Conservation (phyloP, 2,329 filamentous ascomycete genomes). For the Lachnellula hyalina region DNA sequence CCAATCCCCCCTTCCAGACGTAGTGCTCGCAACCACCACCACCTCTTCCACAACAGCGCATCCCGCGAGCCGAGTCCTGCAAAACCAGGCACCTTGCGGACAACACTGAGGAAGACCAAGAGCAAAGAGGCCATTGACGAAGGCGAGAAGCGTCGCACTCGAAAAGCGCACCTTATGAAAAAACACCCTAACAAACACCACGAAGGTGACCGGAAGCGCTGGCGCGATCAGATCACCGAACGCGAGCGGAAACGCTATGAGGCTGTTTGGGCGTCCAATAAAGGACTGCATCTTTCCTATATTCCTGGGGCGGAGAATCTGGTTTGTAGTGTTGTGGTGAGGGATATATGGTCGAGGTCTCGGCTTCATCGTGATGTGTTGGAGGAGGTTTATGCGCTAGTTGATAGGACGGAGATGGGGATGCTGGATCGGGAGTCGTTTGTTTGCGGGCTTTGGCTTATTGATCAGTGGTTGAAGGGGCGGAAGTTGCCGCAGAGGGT, state of each 20-base stretch:
- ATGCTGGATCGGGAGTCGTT: conserved; percentile 61
- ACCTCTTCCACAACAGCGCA: conserved; percentile 33
- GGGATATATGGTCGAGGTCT: conserved; percentile 71
- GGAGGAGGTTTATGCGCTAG: conserved; percentile 71
- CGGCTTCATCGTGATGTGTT: conserved; percentile 63
- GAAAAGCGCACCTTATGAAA: conserved; percentile 51
- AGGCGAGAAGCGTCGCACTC: conserved; percentile 44
- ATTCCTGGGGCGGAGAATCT: conserved; percentile 36
- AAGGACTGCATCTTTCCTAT: conserved; percentile 45
- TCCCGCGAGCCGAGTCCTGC: conserved; percentile 23
- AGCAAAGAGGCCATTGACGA: conserved; percentile 51
- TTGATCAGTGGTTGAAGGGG: conserved; percentile 75
- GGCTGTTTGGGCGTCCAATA: conserved; percentile 79
- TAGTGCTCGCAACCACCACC: conserved; percentile 30
- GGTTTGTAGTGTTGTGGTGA: conserved; percentile 62
- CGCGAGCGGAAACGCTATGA: conserved; percentile 76
- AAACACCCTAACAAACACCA: conserved; percentile 70
- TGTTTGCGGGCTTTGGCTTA: conserved; percentile 76
- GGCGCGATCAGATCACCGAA: conserved; percentile 69
- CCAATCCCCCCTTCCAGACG: conserved; percentile 31
- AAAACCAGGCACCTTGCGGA: conserved; percentile 49
- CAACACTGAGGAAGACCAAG: conserved; percentile 58
- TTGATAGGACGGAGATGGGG: conserved; percentile 52
- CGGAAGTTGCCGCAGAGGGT: conserved; percentile 70
- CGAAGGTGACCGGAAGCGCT: conserved; percentile 68